These are phyloP conservation scores for Ulota crispa DNA, from an alignment of 225 moss, liverwort and hornwort species.

Conservation along the genomic window DNA sequence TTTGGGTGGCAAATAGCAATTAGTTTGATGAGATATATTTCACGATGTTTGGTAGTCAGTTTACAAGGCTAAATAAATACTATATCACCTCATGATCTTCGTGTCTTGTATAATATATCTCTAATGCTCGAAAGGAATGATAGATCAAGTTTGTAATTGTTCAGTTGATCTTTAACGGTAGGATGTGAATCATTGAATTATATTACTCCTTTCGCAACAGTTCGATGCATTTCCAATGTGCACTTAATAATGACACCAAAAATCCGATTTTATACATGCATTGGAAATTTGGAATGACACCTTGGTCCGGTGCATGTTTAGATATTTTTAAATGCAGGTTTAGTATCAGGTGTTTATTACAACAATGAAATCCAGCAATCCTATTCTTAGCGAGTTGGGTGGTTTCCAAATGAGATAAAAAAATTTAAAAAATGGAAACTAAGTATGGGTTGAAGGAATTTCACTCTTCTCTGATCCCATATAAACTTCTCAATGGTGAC, in stretches of 20 bases:
- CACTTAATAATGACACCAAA: too few relatives aligned
- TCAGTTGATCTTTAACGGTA: neutral
- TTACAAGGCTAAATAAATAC: neutral
- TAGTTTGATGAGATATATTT: too few relatives aligned
- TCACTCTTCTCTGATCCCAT: neutral
- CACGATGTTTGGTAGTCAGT: fast-evolving
- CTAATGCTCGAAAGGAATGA: neutral
- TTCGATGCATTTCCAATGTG: too few relatives aligned
- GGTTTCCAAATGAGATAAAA: neutral
- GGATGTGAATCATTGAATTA: too few relatives aligned
- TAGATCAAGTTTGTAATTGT: neutral
- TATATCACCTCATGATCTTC: neutral
- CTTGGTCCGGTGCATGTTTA: too few relatives aligned
- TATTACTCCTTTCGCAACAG: neutral
- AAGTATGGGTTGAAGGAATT: neutral
- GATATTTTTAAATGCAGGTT: too few relatives aligned
- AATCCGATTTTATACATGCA: too few relatives aligned
- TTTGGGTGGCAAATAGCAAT: neutral
- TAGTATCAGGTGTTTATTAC: too few relatives aligned
- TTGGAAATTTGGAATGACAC: too few relatives aligned
- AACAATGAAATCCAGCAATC: too few relatives aligned
- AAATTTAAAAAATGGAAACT: neutral
- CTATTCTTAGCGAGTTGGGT: too few relatives aligned
- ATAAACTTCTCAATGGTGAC: neutral
- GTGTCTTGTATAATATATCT: neutral